Conservation (phyloP, 495 filamentous ascomycete species). For the Neurospora sp. region DNA sequence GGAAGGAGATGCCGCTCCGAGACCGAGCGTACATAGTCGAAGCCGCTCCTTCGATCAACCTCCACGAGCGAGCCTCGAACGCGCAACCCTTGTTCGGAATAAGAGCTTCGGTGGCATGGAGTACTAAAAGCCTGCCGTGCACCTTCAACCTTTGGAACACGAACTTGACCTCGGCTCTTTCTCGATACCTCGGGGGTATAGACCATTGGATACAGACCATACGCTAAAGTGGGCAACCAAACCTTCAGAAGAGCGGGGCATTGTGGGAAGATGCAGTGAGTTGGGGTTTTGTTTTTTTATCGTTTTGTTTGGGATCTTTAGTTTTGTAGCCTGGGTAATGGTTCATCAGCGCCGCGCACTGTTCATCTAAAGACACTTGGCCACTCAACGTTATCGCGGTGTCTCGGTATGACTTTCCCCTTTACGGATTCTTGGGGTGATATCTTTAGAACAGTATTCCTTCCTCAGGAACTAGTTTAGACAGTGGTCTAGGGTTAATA, state of each 20-base stretch:
- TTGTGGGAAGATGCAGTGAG: background rate
- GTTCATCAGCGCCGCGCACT: background rate
- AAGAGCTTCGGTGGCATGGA: constrained; percentile 37
- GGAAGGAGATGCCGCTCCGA: constrained; percentile 24
- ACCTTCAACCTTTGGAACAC: background rate
- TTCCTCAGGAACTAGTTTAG: background rate
- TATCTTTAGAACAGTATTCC: background rate
- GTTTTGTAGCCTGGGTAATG: background rate
- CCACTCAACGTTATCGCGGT: background rate
- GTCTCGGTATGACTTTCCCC: background rate
- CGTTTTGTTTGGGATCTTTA: background rate
- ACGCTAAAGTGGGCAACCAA: background rate
- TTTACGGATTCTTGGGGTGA: background rate
- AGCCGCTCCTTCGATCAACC: constrained; percentile 20
- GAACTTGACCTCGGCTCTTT: background rate
- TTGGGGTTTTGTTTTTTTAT: background rate
- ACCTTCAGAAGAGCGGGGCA: background rate
- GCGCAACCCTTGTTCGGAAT: constrained; percentile 33
- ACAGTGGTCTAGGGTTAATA: background rate
- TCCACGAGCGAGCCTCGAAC: constrained; percentile 31
- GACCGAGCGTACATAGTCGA: constrained; percentile 18
- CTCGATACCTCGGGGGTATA: background rate
- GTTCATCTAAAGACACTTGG: background rate
- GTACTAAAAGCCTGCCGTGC: constrained; percentile 19
- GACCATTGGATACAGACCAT: background rate